These are phyloP conservation scores for Eimeria sp. DNA, from an alignment of 169 alveolate genomes.

Conservation along the genomic window DNA sequence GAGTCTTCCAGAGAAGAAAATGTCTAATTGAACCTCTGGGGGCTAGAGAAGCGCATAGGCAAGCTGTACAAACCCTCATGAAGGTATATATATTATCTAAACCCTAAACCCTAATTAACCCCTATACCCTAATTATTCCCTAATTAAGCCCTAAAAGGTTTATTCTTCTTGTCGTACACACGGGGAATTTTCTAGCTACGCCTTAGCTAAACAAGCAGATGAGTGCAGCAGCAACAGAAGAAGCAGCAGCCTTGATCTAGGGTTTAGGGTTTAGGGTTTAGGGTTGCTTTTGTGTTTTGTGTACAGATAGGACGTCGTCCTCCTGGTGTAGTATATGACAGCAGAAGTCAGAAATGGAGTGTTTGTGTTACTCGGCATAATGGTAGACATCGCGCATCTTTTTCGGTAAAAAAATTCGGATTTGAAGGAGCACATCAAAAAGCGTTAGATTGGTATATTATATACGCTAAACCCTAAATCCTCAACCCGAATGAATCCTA, in stretches of 20 bases:
- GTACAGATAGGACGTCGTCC: conserved; percentile 75
- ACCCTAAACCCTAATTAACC: background rate
- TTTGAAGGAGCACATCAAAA: conserved; percentile 79
- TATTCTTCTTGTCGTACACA: background rate
- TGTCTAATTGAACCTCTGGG: conserved; percentile 41
- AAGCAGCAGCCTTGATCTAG: background rate
- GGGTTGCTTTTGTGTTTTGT: background rate
- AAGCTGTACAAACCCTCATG: conserved; percentile 79
- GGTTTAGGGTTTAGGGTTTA: background rate
- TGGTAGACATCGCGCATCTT: conserved; percentile 80
- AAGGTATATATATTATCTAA: background rate
- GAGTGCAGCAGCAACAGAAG: background rate
- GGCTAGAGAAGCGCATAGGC: conserved; percentile 80
- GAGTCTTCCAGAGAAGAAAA: conserved; percentile 70
- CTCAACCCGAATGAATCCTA: background rate
- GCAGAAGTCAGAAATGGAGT: conserved; percentile 75
- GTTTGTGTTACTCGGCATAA: conserved; percentile 82
- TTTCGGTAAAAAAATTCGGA: conserved; percentile 78
- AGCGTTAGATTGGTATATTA: conserved; percentile 71
- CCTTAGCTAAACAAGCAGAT: no score
- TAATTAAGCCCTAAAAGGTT: background rate
- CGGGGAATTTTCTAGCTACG: no score
- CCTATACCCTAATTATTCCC: background rate
- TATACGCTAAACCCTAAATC: conserved; percentile 19
- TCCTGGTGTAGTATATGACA: conserved; percentile 80